Percentiles rank a stretch among this genome's conserved stretches.
phyloP scores from a whole-genome alignment of 108 stramenopile species.

The Pseudonitzschia multistriata region DNA sequence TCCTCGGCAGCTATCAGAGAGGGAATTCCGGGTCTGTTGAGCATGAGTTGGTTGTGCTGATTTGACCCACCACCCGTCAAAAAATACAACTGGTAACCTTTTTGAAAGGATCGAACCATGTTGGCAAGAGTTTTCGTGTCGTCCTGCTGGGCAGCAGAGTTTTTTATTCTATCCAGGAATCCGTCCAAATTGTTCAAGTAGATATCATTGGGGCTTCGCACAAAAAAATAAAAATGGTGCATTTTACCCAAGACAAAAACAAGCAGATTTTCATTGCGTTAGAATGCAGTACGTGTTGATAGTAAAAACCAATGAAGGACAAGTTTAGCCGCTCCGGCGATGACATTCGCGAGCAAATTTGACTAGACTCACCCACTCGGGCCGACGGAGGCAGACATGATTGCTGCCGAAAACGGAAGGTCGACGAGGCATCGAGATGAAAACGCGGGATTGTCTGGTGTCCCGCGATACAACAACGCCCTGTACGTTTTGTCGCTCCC shows the following conservation, averaged over 20 bases:
- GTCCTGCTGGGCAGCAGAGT: conserved; percentile 16
- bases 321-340: neutral
- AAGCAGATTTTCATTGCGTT: too few species aligned
- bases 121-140: conserved; percentile 49
- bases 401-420: conserved; percentile 65
- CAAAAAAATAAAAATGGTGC: neutral
- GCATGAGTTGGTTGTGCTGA: conserved; percentile 74
- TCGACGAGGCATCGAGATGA: conserved; percentile 63
- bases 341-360: neutral
- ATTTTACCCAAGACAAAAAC: neutral
- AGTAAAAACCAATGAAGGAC: neutral
- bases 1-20: conserved; percentile 45
- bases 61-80: conserved; percentile 77
- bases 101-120: conserved; percentile 57
- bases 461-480: conserved; percentile 79
- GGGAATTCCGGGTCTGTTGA: conserved; percentile 30
- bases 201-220: conserved; percentile 40
- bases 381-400: conserved; percentile 66
- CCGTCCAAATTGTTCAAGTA: conserved; percentile 58
- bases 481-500: conserved; percentile 53
- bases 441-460: conserved; percentile 83
- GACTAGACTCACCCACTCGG: conserved; percentile 40
- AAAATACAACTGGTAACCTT: conserved; percentile 56
- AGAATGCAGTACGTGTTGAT: too few species aligned
- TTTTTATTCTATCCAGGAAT: conserved; percentile 35